These are phyloP conservation scores for Esteya vermicola DNA, from an alignment of 2,329 filamentous ascomycete species.

Conservation along the genomic window DNA sequence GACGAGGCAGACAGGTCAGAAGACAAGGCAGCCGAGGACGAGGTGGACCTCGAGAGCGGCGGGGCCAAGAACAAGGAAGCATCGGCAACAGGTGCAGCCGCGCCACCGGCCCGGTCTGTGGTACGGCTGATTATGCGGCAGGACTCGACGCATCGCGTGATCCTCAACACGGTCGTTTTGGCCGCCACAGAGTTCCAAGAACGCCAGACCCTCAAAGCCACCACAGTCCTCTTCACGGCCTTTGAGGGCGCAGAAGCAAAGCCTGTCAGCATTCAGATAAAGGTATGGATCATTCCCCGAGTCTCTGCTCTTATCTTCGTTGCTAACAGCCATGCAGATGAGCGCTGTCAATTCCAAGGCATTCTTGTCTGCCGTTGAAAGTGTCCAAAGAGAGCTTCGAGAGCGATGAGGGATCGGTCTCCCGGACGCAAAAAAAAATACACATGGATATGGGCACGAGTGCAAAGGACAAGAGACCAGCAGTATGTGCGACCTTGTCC, in stretches of 20 bases:
- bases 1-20: too few species aligned
- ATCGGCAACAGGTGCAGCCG: neutral
- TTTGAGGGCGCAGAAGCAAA: conserved; percentile 41
- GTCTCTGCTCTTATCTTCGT: too few species aligned
- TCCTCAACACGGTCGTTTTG: conserved; percentile 72
- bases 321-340: conserved; percentile 34
- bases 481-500: neutral
- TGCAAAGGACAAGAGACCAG: neutral
- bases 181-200: conserved; percentile 69
- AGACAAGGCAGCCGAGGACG: too few species aligned
- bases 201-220: conserved; percentile 56
- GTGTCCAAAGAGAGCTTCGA: conserved; percentile 35
- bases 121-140: conserved; percentile 79
- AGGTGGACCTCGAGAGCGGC: too few species aligned
- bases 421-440: neutral
- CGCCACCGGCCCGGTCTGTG: conserved; percentile 25
- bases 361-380: conserved; percentile 34
- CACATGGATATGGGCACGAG: neutral
- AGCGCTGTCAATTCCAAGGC: conserved; percentile 35
- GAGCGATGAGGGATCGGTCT: conserved; percentile 9
- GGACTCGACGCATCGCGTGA: conserved; percentile 73
- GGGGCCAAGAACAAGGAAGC: neutral
- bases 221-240: conserved; percentile 53
- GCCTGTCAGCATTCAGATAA: conserved; percentile 45
- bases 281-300: too few species aligned